Evolutionary conservation across 2,329 filamentous ascomycete genomes (phyloP), one percentile per base, ranked within the genome.

Genomic region (Dothideomycetes sp.): DNA sequence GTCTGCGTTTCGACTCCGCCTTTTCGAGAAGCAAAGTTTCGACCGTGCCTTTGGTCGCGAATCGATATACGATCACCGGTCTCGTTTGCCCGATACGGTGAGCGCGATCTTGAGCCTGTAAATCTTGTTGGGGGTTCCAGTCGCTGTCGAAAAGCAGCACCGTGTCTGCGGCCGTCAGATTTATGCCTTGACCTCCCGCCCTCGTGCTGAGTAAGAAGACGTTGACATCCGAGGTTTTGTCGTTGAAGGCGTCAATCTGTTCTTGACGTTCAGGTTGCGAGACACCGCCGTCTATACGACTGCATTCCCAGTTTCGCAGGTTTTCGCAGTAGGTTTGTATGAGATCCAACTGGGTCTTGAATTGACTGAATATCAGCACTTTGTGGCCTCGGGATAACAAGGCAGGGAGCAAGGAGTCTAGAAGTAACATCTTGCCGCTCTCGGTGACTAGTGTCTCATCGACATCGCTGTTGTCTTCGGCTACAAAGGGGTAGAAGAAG

Each of bases 81-180:
- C 81, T 74, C 1, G 80, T 94, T 60, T 98, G 91, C 0, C 91
- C 91, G 47, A 98, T 96, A 10, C 91, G 78, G 57, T 98, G 91
- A 1, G 85, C 87, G 4, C 91, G 84, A 55, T 98, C 91, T 62
- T 96, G 91, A 0, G 91, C 91, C 57, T 98, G 91, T 0, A 98
- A 70, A 59, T 98, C 91, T 56, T 95, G 89, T 58, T 98, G 91
- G 0, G 91, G 91, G 53, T 98, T 98, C 79, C 89, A 95, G 53
- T 94, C 78, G 8, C 72, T 78, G 60, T 96, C 89, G 51, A 91
- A 96, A 0, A 96, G 69, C 32, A 96, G 82, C 9, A 95, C 89
- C 0, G 89, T 95, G 52, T 96, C 89, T 0, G 89, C 89, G 1
- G 81, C 81, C 0, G 85, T 85, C 0, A 96, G 77, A 54, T 95